A percentile compares a stretch with the other conserved stretches of the same genome.
These are phyloP conservation scores for Chalciporus pseudorubinellus DNA, from an alignment of 768 basidiomycete species.

Conservation along the genomic window DNA sequence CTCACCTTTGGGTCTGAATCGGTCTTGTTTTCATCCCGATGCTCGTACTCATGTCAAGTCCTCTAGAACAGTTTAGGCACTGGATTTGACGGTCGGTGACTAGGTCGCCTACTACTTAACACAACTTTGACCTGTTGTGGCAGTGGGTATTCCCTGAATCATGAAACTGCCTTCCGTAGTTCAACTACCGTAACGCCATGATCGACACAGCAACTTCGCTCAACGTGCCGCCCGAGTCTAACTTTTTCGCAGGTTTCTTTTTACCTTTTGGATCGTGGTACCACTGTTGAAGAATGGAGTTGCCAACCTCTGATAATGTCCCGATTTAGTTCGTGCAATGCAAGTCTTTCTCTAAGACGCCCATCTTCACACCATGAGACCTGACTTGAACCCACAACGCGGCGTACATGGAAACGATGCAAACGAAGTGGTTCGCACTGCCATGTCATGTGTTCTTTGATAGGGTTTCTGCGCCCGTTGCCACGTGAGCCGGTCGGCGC, in stretches of 20 bases:
- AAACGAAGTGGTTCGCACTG: not conserved
- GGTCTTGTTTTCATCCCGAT: not conserved
- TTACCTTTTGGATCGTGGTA: not conserved
- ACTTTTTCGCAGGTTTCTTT: not conserved
- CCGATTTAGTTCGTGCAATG: not conserved
- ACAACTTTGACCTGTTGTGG: not conserved
- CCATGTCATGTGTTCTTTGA: not conserved
- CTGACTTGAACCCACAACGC: too few species aligned
- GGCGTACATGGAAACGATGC: too few species aligned
- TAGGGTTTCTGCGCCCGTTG: not conserved
- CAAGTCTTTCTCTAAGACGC: not conserved
- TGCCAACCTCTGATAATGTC: not conserved
- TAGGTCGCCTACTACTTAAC: not conserved
- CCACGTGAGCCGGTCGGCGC: not conserved
- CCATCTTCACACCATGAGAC: not conserved
- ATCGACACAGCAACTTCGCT: not conserved
- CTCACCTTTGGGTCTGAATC: not conserved
- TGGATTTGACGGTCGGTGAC: not conserved
- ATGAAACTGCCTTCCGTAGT: not conserved
- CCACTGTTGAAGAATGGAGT: not conserved
- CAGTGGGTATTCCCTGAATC: not conserved
- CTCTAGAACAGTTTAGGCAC: too few species aligned
- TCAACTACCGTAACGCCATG: not conserved
- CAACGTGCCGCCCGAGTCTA: not conserved
- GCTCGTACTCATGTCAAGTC: not conserved